A percentile compares a stretch with the other conserved stretches of the same genome.
Conservation (phyloP, 495 filamentous ascomycete species). For the Lophium mytilinum region DNA sequence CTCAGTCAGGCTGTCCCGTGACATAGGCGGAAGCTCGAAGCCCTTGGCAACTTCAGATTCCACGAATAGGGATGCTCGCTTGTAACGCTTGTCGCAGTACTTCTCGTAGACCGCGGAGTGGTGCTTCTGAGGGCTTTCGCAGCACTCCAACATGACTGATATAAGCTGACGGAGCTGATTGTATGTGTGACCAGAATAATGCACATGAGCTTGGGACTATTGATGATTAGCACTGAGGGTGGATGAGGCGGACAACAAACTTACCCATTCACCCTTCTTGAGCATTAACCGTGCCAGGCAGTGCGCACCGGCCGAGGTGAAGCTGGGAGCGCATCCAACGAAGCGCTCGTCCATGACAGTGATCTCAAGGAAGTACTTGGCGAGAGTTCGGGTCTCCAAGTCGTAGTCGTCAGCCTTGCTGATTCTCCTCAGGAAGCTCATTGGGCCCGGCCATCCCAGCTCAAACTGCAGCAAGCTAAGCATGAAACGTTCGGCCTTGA, state of each 20-base stretch:
- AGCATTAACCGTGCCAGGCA: slow-evolving; percentile 86
- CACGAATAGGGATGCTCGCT: slow-evolving; percentile 71
- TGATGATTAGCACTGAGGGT: background rate
- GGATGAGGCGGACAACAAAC: slow-evolving; percentile 24
- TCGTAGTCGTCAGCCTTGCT: slow-evolving; percentile 99
- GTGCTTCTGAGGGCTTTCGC: slow-evolving; percentile 69
- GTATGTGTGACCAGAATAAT: slow-evolving; percentile 89
- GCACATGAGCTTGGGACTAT: slow-evolving; percentile 71
- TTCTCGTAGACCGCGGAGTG: slow-evolving; percentile 86
- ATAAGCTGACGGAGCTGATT: slow-evolving; percentile 72
- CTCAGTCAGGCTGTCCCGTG: slow-evolving; percentile 24
- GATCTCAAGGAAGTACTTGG: slow-evolving; percentile 96
- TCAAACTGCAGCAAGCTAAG: slow-evolving; percentile 89
- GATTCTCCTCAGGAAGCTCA: slow-evolving; percentile 93
- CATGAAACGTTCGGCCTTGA: slow-evolving; percentile 98
- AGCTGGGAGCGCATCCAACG: slow-evolving; percentile 83
- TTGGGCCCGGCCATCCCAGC: slow-evolving; percentile 92
- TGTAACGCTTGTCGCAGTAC: slow-evolving; percentile 75
- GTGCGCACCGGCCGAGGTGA: slow-evolving; percentile 83
- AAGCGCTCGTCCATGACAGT: slow-evolving; percentile 98
- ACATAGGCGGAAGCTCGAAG: slow-evolving; percentile 32
- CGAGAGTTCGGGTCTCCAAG: slow-evolving; percentile 85
- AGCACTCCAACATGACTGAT: slow-evolving; percentile 73
- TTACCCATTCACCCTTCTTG: slow-evolving; percentile 85
- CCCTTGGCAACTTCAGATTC: slow-evolving; percentile 59